phyloP scores from a whole-genome alignment of 2,329 filamentous ascomycete species.

The Pestalotiopsis sp. region DNA sequence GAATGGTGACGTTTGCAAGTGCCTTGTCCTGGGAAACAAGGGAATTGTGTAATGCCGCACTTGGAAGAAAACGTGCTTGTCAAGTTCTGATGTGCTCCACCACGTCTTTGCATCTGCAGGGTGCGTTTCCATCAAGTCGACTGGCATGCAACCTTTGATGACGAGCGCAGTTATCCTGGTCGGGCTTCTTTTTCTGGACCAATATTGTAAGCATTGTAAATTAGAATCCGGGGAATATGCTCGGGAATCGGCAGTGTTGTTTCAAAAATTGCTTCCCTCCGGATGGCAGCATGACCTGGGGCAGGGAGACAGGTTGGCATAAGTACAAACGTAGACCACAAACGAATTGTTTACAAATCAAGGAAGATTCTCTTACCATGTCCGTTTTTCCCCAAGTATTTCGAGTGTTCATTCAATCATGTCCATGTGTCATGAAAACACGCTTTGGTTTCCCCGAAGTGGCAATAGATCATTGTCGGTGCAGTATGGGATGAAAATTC shows the following conservation, averaged over 20 bases:
- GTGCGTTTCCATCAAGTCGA: neutral
- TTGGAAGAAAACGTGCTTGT: neutral
- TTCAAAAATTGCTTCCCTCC: neutral
- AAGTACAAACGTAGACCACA: neutral
- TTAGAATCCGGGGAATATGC: neutral
- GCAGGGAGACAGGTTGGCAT: neutral
- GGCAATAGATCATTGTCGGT: no score
- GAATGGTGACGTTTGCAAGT: neutral
- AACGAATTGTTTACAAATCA: neutral
- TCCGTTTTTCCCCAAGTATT: no score
- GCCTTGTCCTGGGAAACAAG: neutral
- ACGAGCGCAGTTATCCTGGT: neutral
- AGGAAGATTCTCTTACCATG: no score
- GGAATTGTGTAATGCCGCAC: neutral
- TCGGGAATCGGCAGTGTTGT: neutral
- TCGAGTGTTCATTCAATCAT: no score
- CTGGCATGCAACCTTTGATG: neutral
- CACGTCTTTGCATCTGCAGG: neutral
- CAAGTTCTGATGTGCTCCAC: neutral
- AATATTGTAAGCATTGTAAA: neutral
- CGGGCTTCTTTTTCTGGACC: neutral
- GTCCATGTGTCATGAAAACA: no score
- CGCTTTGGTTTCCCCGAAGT: no score
- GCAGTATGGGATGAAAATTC: no score
- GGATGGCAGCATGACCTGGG: neutral